These are phyloP conservation scores for Saprolegnia parasitica DNA, from an alignment of 352 stramenopile genomes.

Conservation along the genomic window DNA sequence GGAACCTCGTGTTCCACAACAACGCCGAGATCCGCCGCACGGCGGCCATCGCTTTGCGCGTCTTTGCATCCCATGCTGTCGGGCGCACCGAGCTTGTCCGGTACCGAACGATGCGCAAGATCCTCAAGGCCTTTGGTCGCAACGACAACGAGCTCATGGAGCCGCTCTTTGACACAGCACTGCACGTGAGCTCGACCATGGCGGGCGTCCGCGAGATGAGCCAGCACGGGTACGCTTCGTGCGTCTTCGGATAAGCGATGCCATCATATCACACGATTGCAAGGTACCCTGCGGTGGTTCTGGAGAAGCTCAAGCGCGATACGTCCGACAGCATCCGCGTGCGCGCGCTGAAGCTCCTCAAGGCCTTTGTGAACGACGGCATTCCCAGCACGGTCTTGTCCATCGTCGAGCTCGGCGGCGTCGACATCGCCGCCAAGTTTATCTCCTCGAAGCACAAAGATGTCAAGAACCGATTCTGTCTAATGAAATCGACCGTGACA, in stretches of 20 bases:
- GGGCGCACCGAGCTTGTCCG: slow-evolving; percentile 10
- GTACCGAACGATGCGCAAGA: slow-evolving; percentile 21
- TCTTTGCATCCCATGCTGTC: slow-evolving; percentile 9
- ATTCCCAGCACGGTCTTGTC: slow-evolving; percentile 42
- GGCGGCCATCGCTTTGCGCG: not conserved
- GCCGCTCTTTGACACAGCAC: slow-evolving; percentile 42
- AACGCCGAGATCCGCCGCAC: slow-evolving; percentile 8
- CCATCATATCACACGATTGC: slow-evolving; percentile 39
- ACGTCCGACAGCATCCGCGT: slow-evolving; percentile 37
- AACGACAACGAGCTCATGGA: slow-evolving; percentile 24
- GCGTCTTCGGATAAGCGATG: slow-evolving; percentile 13
- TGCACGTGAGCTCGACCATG: slow-evolving; percentile 41
- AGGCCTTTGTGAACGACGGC: slow-evolving; percentile 63
- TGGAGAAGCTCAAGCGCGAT: slow-evolving; percentile 47
- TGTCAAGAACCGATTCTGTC: slow-evolving; percentile 28
- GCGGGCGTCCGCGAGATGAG: slow-evolving; percentile 40
- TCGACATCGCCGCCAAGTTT: slow-evolving; percentile 41
- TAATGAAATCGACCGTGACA: not conserved
- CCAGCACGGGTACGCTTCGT: slow-evolving; percentile 39
- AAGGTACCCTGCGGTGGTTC: slow-evolving; percentile 49
- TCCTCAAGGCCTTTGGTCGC: slow-evolving; percentile 15
- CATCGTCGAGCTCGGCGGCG: slow-evolving; percentile 48
- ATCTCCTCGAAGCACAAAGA: slow-evolving; percentile 25
- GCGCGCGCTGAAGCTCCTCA: slow-evolving; percentile 53
- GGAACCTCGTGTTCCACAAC: slow-evolving; percentile 21